Percentiles rank a stretch among this genome's conserved stretches.
phyloP scores from a whole-genome alignment of 129 eudicot species.

The Tagetes erecta region DNA sequence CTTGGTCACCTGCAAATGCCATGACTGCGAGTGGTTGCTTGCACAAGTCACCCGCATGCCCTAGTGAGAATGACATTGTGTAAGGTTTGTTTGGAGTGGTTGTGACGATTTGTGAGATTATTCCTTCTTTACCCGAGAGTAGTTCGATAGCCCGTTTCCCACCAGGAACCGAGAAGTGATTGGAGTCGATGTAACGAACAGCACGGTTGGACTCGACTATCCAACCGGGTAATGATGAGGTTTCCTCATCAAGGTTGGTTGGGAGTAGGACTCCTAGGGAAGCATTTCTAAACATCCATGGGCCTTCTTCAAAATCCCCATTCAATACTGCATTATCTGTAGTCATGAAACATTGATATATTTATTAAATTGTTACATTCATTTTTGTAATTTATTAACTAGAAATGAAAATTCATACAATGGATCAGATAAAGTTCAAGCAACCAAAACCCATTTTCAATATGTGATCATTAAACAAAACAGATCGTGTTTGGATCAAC shows the following conservation, averaged over 20 bases:
- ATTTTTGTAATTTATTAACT: background rate
- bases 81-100: constrained; percentile 86
- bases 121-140: constrained; percentile 97
- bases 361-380: background rate
- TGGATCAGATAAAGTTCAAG: background rate
- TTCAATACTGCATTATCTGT: constrained; percentile 86
- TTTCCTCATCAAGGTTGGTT: constrained; percentile 86
- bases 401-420: background rate
- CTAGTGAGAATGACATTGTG: constrained; percentile 63
- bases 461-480: background rate
- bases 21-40: constrained; percentile 85
- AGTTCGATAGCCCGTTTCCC: constrained; percentile 92
- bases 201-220: constrained; percentile 96
- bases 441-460: background rate
- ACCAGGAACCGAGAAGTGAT: constrained; percentile 74
- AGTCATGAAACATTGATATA: background rate
- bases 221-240: constrained; percentile 95
- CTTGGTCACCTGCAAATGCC: constrained; percentile 99
- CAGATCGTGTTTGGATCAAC: too few relatives aligned
- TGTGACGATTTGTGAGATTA: constrained; percentile 89
- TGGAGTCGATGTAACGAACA: constrained; percentile 83
- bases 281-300: constrained; percentile 89
- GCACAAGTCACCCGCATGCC: constrained; percentile 84
- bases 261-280: constrained; percentile 94
- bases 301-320: constrained; percentile 98